phyloP scores from a whole-genome alignment of 345 rosid species.

The Eucalyptus pumila region DNA sequence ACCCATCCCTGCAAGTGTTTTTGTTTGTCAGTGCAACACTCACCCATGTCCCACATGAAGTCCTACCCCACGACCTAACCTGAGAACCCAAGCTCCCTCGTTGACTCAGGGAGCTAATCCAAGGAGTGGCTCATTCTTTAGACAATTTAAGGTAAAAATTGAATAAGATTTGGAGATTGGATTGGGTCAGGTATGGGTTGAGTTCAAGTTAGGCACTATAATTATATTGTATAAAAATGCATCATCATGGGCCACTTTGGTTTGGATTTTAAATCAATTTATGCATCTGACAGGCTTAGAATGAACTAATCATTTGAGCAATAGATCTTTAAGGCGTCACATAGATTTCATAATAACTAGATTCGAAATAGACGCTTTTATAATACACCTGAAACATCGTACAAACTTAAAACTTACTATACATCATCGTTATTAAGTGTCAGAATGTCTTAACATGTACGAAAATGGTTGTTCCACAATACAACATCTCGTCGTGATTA shows the following conservation, averaged over 20 bases:
- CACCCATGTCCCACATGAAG: neutral
- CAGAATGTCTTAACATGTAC: neutral
- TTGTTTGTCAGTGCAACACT: neutral
- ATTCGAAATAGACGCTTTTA: neutral
- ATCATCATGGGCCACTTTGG: neutral
- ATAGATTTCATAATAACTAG: neutral
- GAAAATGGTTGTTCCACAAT: neutral
- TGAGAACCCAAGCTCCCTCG: neutral
- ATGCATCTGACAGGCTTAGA: fast-evolving
- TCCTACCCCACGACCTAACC: neutral
- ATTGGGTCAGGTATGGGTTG: neutral
- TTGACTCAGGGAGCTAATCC: neutral
- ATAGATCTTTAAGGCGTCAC: fast-evolving
- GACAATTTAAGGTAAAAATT: neutral
- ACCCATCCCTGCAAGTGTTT: neutral
- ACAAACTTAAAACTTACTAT: neutral
- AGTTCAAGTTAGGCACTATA: neutral
- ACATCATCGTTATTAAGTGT: neutral
- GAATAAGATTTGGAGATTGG: neutral
- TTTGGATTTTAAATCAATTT: neutral
- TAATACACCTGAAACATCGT: fast-evolving
- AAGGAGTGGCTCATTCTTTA: neutral
- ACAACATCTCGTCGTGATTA: neutral
- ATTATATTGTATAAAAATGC: neutral
- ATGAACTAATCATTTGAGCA: neutral